Conservation (phyloP, 257 asterid genomes). For the Nemophila menziesii region DNA sequence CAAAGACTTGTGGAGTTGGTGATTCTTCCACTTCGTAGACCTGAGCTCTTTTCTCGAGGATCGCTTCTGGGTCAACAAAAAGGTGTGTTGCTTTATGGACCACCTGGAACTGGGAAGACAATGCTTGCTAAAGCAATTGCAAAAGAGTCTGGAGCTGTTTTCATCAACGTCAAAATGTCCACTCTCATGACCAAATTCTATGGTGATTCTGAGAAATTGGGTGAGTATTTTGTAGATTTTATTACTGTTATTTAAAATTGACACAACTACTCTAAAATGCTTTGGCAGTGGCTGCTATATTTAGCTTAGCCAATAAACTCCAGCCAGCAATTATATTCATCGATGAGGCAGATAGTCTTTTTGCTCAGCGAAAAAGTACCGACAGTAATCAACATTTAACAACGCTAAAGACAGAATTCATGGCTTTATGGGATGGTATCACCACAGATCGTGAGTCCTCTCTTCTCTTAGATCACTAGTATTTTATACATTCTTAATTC, state of each 20-base stretch:
- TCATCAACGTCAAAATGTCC: slow-evolving; percentile 72
- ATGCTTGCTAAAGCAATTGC: slow-evolving; percentile 99
- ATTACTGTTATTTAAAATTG: neutral
- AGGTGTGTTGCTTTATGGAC: slow-evolving; percentile 90
- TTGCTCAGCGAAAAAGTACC: slow-evolving; percentile 80
- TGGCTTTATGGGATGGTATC: slow-evolving; percentile 99
- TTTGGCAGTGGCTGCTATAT: slow-evolving; percentile 82
- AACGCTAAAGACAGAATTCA: slow-evolving; percentile 94
- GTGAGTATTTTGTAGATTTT: slow-evolving; percentile 22
- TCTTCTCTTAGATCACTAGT: neutral
- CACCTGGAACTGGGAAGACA: slow-evolving; percentile 99
- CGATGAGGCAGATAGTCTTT: slow-evolving; percentile 96
- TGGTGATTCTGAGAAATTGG: slow-evolving; percentile 95
- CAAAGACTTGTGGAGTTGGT: slow-evolving; percentile 67
- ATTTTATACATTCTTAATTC: neutral
- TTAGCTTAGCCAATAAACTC: slow-evolving; percentile 85
- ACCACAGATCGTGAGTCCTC: slow-evolving; percentile 70
- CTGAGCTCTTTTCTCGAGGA: slow-evolving; percentile 81
- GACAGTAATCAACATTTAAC: slow-evolving; percentile 81
- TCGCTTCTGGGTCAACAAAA: slow-evolving; percentile 88
- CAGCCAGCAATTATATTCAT: slow-evolving; percentile 97
- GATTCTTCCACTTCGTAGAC: slow-evolving; percentile 79
- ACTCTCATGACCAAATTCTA: slow-evolving; percentile 98
- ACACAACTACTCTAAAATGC: neutral
- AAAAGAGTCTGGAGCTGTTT: slow-evolving; percentile 87